A percentile compares a stretch with the other conserved stretches of the same genome.
Evolutionary conservation across 441 rosid genomes (phyloP).

Genomic region (Melastoma candidum): DNA sequence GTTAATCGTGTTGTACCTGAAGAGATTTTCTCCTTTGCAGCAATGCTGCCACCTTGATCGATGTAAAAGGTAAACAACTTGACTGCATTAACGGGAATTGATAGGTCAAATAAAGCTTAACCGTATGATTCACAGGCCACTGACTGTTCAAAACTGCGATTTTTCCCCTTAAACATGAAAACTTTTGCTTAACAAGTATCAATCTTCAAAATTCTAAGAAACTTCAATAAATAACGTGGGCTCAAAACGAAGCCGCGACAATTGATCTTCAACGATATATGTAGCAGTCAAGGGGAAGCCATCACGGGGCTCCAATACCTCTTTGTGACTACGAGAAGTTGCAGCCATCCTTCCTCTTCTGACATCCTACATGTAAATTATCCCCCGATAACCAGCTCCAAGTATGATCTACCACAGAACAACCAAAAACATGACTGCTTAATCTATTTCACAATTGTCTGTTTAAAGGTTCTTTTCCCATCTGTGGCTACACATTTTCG

Average conservation of each 20-base stretch:
- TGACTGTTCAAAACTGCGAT: too few relatives aligned
- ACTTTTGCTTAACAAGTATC: too few relatives aligned
- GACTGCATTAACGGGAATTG: conserved; percentile 31
- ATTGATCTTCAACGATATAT: not conserved
- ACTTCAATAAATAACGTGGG: too few relatives aligned
- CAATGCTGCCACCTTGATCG: conserved; percentile 59
- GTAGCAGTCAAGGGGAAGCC: not conserved
- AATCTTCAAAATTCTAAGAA: too few relatives aligned
- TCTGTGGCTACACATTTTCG: too few relatives aligned
- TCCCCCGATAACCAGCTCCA: conserved; percentile 74
- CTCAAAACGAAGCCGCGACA: too few relatives aligned
- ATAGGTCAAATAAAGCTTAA: conserved; percentile 3
- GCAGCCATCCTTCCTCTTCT: conserved; percentile 73
- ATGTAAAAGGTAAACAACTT: conserved; percentile 35
- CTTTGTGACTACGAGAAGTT: conserved; percentile 58
- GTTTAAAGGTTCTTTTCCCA: too few relatives aligned
- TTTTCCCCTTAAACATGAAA: too few relatives aligned
- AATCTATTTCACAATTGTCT: not conserved
- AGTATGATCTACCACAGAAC: conserved; percentile 40
- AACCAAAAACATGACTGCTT: not conserved
- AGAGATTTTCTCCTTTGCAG: conserved; percentile 57
- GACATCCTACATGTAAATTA: conserved; percentile 76
- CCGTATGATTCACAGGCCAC: not conserved
- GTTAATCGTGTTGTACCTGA: conserved; percentile 34
- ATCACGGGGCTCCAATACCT: conserved; percentile 29